Conservation (phyloP, 176 grass and related monocot genomes). For the Oryza glaberrima region DNA sequence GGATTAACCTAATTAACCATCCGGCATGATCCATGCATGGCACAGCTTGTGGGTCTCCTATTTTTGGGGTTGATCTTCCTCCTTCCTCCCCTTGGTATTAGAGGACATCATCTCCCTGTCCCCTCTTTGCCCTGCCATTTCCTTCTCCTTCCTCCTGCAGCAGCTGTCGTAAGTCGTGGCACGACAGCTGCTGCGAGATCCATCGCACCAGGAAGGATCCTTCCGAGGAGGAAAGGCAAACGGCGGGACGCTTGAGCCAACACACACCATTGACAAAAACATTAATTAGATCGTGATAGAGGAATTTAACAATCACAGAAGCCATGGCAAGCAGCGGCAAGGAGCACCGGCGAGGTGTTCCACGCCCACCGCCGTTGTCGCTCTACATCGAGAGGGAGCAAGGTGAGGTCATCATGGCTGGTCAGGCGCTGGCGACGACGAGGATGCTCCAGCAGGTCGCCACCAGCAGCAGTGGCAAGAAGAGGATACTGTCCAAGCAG, state of each 20-base stretch:
- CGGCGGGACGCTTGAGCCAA: conserved; percentile 19
- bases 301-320: background rate
- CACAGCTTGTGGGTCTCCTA: conserved; percentile 22
- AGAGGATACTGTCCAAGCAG: conserved; percentile 54
- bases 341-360: conserved; percentile 40
- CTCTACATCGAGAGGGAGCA: conserved; percentile 42
- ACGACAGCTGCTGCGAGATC: conserved; percentile 41
- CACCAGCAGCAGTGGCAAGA: background rate
- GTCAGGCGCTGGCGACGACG: background rate
- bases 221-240: conserved; percentile 38
- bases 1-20: background rate
- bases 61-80: conserved; percentile 36
- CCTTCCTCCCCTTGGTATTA: conserved; percentile 36
- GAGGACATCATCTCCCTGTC: conserved; percentile 7
- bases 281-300: conserved; percentile 13
- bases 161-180: conserved; percentile 30
- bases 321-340: conserved; percentile 28
- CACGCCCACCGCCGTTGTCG: conserved; percentile 41
- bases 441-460: background rate
- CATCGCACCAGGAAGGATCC: background rate
- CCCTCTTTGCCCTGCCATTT: conserved; percentile 32
- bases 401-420: background rate
- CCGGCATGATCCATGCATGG: conserved; percentile 10
- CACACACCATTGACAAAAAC: conserved; percentile 2
- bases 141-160: conserved; percentile 41